These are phyloP conservation scores for Ustilago nuda DNA, from an alignment of 1,284 basidiomycete genomes.

Conservation along the genomic window DNA sequence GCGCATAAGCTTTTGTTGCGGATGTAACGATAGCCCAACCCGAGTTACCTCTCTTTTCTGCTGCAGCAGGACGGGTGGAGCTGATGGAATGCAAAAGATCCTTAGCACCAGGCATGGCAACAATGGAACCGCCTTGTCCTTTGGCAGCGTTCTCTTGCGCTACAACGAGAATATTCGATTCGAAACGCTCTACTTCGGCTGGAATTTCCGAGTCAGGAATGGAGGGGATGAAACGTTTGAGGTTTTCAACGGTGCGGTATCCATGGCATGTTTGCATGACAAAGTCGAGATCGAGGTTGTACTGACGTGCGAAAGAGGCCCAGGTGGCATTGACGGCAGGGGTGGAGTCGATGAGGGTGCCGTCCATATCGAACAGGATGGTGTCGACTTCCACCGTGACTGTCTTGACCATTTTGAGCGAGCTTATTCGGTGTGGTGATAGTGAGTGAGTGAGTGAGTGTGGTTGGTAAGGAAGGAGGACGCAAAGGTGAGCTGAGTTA, in stretches of 20 bases:
- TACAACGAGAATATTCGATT: constrained; percentile 63
- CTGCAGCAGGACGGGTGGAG: constrained; percentile 18
- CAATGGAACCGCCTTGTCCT: constrained; percentile 55
- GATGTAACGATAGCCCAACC: constrained; percentile 69
- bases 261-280: constrained; percentile 66
- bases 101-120: constrained; percentile 66
- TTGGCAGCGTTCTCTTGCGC: constrained; percentile 53
- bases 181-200: constrained; percentile 60
- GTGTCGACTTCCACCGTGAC: constrained; percentile 53
- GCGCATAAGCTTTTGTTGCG: constrained; percentile 67
- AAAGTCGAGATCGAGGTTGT: constrained; percentile 63
- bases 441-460: not conserved
- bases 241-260: constrained; percentile 66
- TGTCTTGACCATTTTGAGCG: constrained; percentile 40
- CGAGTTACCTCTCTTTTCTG: constrained; percentile 22
- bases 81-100: constrained; percentile 60
- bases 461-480: not conserved
- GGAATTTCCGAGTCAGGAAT: constrained; percentile 55
- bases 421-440: not conserved
- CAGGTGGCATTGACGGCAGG: constrained; percentile 67
- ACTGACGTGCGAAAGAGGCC: constrained; percentile 60
- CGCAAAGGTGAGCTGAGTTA: not conserved
- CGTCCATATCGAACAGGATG: constrained; percentile 69
- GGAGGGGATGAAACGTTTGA: constrained; percentile 61
- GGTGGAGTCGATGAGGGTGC: constrained; percentile 67